Base-by-base conservation (phyloP, 768 basidiomycete genomes). In the Pluteus cervinus region DNA sequence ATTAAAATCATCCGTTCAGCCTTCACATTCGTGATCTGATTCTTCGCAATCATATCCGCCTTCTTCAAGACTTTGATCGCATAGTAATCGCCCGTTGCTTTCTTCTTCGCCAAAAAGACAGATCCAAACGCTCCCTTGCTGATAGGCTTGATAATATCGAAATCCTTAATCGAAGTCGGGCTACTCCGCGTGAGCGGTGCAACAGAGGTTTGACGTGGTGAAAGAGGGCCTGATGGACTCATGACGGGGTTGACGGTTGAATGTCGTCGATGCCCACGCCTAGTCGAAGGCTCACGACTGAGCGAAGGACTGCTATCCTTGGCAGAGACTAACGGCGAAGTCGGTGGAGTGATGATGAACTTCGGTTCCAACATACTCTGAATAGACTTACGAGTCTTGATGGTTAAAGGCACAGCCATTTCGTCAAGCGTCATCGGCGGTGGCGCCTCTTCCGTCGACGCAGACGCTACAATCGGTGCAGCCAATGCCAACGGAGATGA, bases 31-130 rank as follows among this genome's bases (percentile, higher is more conserved):
- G 96, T 98, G 58, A 99, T 94, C 61, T 99, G 96, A 67, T 99
- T 99, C 76, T 99, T 99, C 26, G 96, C 89, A 58, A 99, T 98
- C 96, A 99, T 99, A 63, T 99, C 96, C n/a, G 92, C 90, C 68
- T 99, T 99, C 69, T 94, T 97, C 56, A 99, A 64, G n/a, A 98
- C 93, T 63, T 99, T 99, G 77, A 99, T 94, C 18, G 96, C 96
- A 63, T 85, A 99, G 62, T 97, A 98, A 61, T 98, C 96, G 36
- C 96, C 96, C 2, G 96, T 99, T 4, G 76, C 86, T 52, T 90
- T 93, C 75, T 99, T 99, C 71, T 94, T 98, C 29, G 96, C 89
- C 36, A 99, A 73, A 61, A 96, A 99, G 37, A 99, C 96, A 7
- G 92, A 92, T 11, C 96, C 96, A 56, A 99, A 98, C 2, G 96